These are phyloP conservation scores for Roridomyces roridus DNA, from an alignment of 768 basidiomycete genomes.

Conservation along the genomic window DNA sequence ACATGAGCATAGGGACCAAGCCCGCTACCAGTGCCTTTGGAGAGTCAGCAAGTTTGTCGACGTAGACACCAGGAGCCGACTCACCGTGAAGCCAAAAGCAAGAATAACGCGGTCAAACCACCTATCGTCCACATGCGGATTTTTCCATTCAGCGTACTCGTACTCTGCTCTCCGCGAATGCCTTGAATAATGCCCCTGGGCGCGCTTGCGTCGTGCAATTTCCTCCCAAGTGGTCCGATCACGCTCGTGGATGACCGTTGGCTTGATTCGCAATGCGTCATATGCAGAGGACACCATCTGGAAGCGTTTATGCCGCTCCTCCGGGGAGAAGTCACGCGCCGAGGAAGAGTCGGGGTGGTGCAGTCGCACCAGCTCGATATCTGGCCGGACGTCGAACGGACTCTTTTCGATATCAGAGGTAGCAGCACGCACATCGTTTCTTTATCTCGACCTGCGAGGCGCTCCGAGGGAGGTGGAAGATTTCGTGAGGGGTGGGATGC, in stretches of 20 bases:
- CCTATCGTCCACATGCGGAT: conserved; percentile 1
- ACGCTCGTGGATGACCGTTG: neutral
- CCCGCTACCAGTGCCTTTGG: conserved; percentile 9
- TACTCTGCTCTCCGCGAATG: conserved; percentile 21
- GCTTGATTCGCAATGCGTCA: conserved; percentile 39
- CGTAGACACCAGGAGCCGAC: neutral
- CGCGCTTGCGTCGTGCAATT: conserved; percentile 15
- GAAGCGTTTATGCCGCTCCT: conserved; percentile 49
- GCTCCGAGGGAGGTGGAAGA: conserved; percentile 52
- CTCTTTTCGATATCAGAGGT: neutral
- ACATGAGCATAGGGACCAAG: conserved; percentile 13
- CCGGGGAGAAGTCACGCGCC: conserved; percentile 35
- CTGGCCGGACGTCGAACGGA: conserved; percentile 33
- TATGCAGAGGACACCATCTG: conserved; percentile 57
- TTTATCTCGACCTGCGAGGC: conserved; percentile 55
- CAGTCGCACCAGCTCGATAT: conserved; percentile 59
- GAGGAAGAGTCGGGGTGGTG: conserved; percentile 56
- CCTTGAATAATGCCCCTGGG: conserved; percentile 1
- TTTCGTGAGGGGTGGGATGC: conserved; percentile 54
- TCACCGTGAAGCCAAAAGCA: conserved; percentile 18
- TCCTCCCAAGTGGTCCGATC: conserved; percentile 14
- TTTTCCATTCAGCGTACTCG: conserved; percentile 16
- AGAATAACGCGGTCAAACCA: conserved; percentile 23
- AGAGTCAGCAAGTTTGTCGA: neutral
- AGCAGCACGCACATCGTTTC: conserved; percentile 46